Evolutionary conservation across 2,329 filamentous ascomycete genomes (phyloP).

Genomic region (Monilinia polystroma): DNA sequence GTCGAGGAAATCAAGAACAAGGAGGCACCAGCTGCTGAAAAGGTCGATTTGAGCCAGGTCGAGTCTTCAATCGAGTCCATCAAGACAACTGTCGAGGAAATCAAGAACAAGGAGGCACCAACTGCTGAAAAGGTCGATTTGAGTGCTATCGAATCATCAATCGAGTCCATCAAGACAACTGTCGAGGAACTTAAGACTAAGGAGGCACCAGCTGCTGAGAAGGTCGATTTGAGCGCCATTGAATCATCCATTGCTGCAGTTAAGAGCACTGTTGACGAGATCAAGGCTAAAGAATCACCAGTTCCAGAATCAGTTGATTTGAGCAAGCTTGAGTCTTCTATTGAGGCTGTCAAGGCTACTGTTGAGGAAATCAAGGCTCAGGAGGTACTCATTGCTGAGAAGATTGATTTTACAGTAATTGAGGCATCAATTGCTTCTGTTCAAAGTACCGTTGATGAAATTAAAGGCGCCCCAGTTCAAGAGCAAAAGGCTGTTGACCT

Average conservation of each 20-base stretch:
- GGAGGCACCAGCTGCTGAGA: slow-evolving; percentile 22
- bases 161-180: slow-evolving; percentile 10
- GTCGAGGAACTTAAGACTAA: slow-evolving; percentile 29
- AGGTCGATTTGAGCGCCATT: not conserved
- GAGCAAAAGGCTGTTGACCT: slow-evolving; percentile 24
- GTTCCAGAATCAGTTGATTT: not conserved
- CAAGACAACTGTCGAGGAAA: no score
- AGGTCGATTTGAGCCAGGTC: no score
- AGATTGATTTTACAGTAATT: slow-evolving; percentile 26
- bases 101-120: no score
- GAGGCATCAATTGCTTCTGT: slow-evolving; percentile 22
- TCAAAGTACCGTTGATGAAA: slow-evolving; percentile 21
- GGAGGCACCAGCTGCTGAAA: no score
- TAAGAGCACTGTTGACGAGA: slow-evolving; percentile 24
- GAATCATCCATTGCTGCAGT: slow-evolving; percentile 9
- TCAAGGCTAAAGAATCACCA: slow-evolving; percentile 22
- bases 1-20: no score
- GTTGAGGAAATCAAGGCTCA: slow-evolving; percentile 15
- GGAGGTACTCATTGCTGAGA: slow-evolving; percentile 24
- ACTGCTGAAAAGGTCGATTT: no score
- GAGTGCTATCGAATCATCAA: slow-evolving; percentile 17
- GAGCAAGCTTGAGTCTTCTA: not conserved
- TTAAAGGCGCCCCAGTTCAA: slow-evolving; percentile 22
- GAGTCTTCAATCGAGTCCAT: no score
- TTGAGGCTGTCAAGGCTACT: slow-evolving; percentile 11